These are phyloP conservation scores for Cruciata laevipes DNA, from an alignment of 257 asterid species.

Conservation along the genomic window DNA sequence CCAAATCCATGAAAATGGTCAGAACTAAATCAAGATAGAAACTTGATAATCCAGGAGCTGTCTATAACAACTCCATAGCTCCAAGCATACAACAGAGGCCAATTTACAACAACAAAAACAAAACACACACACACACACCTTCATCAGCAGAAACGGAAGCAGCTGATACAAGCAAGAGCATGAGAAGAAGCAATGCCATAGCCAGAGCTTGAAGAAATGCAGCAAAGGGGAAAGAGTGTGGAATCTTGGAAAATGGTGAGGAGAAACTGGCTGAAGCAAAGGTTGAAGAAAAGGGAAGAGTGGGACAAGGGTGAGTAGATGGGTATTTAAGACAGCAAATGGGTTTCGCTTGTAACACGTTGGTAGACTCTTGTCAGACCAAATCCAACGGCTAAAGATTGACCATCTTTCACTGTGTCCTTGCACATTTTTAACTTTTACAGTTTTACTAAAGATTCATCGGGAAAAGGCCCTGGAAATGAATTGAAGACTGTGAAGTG, in stretches of 20 bases:
- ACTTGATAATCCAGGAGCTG: not conserved
- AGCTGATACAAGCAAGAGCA: constrained; percentile 49
- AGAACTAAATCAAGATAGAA: not conserved
- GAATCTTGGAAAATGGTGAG: constrained; percentile 6
- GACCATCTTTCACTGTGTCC: constrained; percentile 4
- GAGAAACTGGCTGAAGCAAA: constrained; percentile 2
- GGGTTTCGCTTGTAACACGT: constrained; percentile 30
- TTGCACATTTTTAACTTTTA: not conserved
- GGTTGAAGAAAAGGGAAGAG: constrained; percentile 14
- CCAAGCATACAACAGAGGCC: not conserved
- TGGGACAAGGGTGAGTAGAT: constrained; percentile 15
- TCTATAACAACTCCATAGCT: not conserved
- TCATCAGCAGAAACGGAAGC: constrained; percentile 71
- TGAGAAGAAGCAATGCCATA: constrained; percentile 37
- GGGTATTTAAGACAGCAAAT: constrained; percentile 30
- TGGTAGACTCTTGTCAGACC: constrained; percentile 34
- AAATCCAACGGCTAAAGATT: constrained; percentile 52
- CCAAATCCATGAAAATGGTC: not conserved
- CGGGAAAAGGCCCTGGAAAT: constrained; percentile 16
- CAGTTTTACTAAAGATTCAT: constrained; percentile 2
- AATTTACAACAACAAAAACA: too few relatives aligned
- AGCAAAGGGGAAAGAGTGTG: not conserved
- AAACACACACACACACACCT: constrained; percentile 30
- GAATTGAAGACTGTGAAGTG: constrained; percentile 16
- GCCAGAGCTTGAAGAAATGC: constrained; percentile 8